A percentile compares a stretch with the other conserved stretches of the same genome.
Conservation (phyloP, 768 basidiomycete species). For the Calocybe cyanea region DNA sequence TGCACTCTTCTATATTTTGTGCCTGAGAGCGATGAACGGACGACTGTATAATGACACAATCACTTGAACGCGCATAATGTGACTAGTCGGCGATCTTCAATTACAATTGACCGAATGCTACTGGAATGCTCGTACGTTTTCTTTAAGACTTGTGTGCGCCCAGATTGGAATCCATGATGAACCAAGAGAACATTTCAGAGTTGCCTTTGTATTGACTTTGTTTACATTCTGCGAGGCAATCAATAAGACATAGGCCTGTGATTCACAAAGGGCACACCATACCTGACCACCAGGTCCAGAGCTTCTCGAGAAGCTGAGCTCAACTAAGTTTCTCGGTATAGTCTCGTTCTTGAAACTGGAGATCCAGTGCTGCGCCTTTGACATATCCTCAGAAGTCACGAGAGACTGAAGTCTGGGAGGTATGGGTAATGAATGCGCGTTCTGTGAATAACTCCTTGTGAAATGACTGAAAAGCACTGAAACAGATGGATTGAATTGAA, state of each 20-base stretch:
- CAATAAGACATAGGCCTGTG: neutral
- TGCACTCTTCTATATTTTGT: constrained; percentile 69
- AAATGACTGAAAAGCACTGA: neutral
- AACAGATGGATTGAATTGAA: too few relatives aligned
- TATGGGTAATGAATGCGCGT: constrained; percentile 25
- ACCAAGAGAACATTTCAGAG: constrained; percentile 54
- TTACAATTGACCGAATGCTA: neutral
- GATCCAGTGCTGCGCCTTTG: constrained; percentile 54
- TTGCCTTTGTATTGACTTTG: constrained; percentile 84
- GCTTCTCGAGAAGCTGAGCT: constrained; percentile 69
- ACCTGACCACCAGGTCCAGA: constrained; percentile 88
- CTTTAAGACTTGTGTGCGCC: constrained; percentile 46
- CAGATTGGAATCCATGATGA: constrained; percentile 68
- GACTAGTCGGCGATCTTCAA: constrained; percentile 35
- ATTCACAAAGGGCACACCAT: neutral
- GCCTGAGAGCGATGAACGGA: constrained; percentile 72
- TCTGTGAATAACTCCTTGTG: constrained; percentile 9
- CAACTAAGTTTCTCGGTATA: constrained; percentile 52
- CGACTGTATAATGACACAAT: constrained; percentile 67
- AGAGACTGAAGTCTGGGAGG: constrained; percentile 40
- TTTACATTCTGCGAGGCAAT: constrained; percentile 65
- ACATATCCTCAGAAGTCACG: constrained; percentile 35
- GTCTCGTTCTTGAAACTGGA: constrained; percentile 37
- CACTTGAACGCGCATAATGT: constrained; percentile 62
- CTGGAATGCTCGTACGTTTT: constrained; percentile 37